phyloP scores from a whole-genome alignment of 148 eudicot species.

The Amaranthus palmeri region DNA sequence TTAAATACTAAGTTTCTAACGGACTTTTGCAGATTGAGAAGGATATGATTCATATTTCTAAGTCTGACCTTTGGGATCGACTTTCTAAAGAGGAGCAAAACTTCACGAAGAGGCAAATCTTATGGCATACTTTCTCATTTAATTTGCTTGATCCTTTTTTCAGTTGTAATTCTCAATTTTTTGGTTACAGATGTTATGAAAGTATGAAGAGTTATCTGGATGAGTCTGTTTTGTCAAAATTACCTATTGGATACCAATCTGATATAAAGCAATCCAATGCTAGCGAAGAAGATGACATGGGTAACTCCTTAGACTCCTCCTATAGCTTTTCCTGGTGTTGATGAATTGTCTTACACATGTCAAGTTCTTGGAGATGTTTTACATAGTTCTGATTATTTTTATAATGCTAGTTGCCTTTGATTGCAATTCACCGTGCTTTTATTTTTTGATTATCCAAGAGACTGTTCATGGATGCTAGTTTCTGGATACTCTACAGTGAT shows the following conservation, averaged over 20 bases:
- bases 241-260: conserved; percentile 82
- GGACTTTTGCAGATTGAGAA: conserved; percentile 67
- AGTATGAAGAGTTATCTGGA: conserved; percentile 57
- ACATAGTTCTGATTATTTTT: neutral
- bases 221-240: conserved; percentile 61
- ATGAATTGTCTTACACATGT: neutral
- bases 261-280: conserved; percentile 79
- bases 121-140: neutral
- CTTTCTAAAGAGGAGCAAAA: conserved; percentile 73
- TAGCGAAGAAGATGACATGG: conserved; percentile 97
- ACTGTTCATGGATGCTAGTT: neutral
- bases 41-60: conserved; percentile 61
- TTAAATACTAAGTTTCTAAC: conserved; percentile 4
- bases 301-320: conserved; percentile 31
- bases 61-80: conserved; percentile 69
- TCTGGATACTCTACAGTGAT: too few relatives aligned
- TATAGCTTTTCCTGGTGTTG: neutral
- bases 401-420: neutral
- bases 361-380: neutral
- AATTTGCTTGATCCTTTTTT: neutral
- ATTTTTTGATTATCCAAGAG: neutral
- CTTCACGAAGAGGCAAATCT: conserved; percentile 55
- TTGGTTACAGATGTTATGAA: conserved; percentile 48
- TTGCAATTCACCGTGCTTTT: neutral
- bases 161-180: conserved; percentile 5